phyloP scores from a whole-genome alignment of 768 basidiomycete genomes.

The Boletus sensibilis region DNA sequence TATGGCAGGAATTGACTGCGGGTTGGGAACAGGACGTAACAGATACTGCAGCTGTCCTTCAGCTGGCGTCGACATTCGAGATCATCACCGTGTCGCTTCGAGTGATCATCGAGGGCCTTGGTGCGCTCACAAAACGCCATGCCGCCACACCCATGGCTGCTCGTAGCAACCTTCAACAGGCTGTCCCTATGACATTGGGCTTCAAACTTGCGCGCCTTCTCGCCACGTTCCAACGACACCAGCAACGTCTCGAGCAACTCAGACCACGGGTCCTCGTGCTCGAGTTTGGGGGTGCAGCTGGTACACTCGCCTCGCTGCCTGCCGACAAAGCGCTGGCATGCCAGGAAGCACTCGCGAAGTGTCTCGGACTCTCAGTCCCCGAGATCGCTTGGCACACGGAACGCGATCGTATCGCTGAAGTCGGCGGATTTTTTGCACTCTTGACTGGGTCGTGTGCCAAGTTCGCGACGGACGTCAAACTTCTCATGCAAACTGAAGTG shows the following conservation, averaged over 20 bases:
- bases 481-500: constrained; percentile 49
- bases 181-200: constrained; percentile 47
- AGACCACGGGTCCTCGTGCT: constrained; percentile 39
- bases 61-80: constrained; percentile 40
- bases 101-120: constrained; percentile 31
- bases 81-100: constrained; percentile 32
- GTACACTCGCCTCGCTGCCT: constrained; percentile 45
- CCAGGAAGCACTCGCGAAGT: constrained; percentile 22
- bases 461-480: constrained; percentile 44
- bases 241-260: constrained; percentile 38
- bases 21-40: constrained; percentile 41
- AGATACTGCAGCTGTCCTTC: constrained; percentile 46
- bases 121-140: constrained; percentile 31
- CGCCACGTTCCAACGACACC: constrained; percentile 43
- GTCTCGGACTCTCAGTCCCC: constrained; percentile 21
- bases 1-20: background rate
- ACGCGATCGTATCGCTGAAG: constrained; percentile 43
- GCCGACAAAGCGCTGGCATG: constrained; percentile 33
- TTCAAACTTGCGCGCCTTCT: constrained; percentile 47
- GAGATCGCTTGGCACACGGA: constrained; percentile 42
- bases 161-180: constrained; percentile 48
- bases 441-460: constrained; percentile 46
- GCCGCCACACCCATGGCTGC: constrained; percentile 44
- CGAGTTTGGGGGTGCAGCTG: constrained; percentile 47
- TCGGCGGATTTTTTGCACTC: constrained; percentile 44